Percentiles rank a stretch among this genome's conserved stretches.
Conservation (phyloP, 2,329 filamentous ascomycete species). For the Ophiostoma populinum region DNA sequence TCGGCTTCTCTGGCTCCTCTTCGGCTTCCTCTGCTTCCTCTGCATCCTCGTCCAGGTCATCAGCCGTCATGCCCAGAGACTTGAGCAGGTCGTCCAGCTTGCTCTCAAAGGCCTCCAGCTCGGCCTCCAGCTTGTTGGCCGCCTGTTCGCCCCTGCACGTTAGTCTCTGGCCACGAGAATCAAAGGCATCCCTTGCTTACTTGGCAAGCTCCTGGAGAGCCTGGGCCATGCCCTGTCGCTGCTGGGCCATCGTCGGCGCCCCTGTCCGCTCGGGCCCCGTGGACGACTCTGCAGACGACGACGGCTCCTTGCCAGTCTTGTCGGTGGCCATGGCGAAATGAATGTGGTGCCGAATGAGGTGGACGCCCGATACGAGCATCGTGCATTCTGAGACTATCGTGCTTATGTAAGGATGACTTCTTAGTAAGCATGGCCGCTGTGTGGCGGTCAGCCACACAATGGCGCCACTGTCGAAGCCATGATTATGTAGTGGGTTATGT, state of each 20-base stretch:
- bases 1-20: background rate
- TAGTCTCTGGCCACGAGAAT: no score
- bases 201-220: constrained; percentile 9
- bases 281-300: background rate
- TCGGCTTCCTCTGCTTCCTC: background rate
- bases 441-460: no score
- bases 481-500: no score
- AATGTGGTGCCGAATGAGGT: no score
- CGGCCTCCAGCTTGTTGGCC: constrained; percentile 33
- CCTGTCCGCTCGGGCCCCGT: constrained; percentile 1
- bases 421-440: no score
- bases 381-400: no score
- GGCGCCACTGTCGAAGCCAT: no score
- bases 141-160: constrained; percentile 39
- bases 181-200: constrained; percentile 2
- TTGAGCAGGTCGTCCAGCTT: constrained; percentile 38
- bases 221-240: constrained; percentile 7
- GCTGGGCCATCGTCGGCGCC: no score
- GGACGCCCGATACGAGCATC: no score
- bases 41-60: constrained; percentile 2
- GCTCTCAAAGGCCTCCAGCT: constrained; percentile 32
- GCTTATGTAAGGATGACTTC: no score
- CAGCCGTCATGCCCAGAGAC: constrained; percentile 21
- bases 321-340: constrained; percentile 2
- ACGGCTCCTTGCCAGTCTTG: background rate